Base-by-base conservation (phyloP, 306 rosid species). In the Lotus japonicus region DNA sequence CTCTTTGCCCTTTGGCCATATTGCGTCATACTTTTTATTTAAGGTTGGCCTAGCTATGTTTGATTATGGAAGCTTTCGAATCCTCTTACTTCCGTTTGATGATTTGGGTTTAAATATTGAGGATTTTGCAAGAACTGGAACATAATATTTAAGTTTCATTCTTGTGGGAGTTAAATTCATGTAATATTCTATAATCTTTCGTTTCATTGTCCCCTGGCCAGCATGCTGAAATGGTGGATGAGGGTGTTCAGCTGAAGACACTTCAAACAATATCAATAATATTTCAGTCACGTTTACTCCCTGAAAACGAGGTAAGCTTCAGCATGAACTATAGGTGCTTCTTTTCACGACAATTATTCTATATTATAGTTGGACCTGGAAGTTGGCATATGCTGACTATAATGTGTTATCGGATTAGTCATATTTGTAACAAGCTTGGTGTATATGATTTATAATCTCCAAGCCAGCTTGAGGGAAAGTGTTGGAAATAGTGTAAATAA, bases 221-320 rank as follows among this genome's bases (percentile, higher is more conserved):
- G 98, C 98, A 92, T 78, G 97, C 98, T 72, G 98, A 92, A 79
- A 86, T 92, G 91, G 76, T 55, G 17, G 98, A 92, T 13, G 98
- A 90, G 77, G 87, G 84, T 66, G 87, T 92, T 82, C 98, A 92
- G 72, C 92, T 92, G 9, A 92, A 90, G 91, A 90, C 98, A 73
- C 98, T 92, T 51, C 98, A 92, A 82, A 92, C 98, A 23, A 80
- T 90, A 77, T 80, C 94, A 69, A 88, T 91, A 68, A 86, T 92
- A 74, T 80, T 90, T 71, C 98, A 92, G 79, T 92, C 98, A 51
- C 98, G 89, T 41, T 85, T 92, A 76, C 97, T 84, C 70, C 98
- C 98, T 55, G 91, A 90, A 85, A 81, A 60, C 10, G 98, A 92
- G 96, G 98, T 86, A 71, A 83, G 63, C 55, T 58, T 77, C 57